Percentiles rank a stretch among this genome's conserved stretches.
These are phyloP conservation scores for Kuraishia molischiana DNA, from an alignment of 805 yeast species.

Conservation along the genomic window DNA sequence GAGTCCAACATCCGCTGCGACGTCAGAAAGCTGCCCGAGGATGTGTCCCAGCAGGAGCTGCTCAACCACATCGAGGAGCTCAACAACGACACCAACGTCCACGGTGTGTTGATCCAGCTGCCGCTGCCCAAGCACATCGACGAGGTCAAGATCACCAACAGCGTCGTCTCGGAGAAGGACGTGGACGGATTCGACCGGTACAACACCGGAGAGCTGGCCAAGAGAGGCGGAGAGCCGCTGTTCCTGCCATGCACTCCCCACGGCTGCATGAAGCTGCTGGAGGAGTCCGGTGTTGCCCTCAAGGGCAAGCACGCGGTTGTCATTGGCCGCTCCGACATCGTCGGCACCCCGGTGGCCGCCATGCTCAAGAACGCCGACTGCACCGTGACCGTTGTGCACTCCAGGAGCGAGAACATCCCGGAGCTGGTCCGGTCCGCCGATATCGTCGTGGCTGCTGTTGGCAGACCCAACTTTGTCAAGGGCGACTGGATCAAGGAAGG, in stretches of 20 bases:
- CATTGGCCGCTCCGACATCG: conserved; percentile 91
- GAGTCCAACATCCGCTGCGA: conserved; percentile 71
- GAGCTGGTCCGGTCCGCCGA: conserved; percentile 53
- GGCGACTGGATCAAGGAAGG: conserved; percentile 68
- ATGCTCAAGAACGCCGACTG: conserved; percentile 71
- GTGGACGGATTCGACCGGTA: conserved; percentile 91
- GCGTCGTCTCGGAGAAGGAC: conserved; percentile 78
- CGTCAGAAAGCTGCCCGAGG: conserved; percentile 54
- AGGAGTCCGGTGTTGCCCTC: conserved; percentile 54
- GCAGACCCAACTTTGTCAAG: conserved; percentile 58
- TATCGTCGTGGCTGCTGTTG: conserved; percentile 71
- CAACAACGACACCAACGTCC: conserved; percentile 67
- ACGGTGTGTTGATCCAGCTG: conserved; percentile 84
- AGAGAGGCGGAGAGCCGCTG: conserved; percentile 73
- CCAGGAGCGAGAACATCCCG: conserved; percentile 56
- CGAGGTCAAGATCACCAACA: conserved; percentile 71
- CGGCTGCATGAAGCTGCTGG: conserved; percentile 78
- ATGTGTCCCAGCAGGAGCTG: conserved; percentile 48
- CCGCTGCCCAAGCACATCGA: conserved; percentile 78
- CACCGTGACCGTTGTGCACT: conserved; percentile 84
- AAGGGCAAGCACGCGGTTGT: conserved; percentile 86
- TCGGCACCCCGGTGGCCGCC: conserved; percentile 88
- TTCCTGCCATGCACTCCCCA: conserved; percentile 94
- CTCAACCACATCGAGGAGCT: conserved; percentile 49
- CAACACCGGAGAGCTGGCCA: conserved; percentile 85